phyloP scores from a whole-genome alignment of 1,139 yeast genomes.

The Magnusiomyces ingens region DNA sequence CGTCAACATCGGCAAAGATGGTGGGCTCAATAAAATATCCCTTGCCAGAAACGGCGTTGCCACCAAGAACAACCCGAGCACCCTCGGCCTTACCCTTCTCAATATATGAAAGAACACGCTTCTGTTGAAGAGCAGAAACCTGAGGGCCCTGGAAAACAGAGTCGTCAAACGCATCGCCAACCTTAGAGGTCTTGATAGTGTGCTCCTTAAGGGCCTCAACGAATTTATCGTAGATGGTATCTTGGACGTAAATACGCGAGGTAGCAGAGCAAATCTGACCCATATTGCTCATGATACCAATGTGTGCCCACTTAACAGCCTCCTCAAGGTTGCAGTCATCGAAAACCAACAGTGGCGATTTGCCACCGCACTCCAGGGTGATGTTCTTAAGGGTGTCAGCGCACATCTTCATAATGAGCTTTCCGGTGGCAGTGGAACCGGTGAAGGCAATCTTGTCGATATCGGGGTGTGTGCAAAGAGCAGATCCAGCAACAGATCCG shows the following conservation, averaged over 20 bases:
- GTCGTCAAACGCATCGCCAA: conserved; percentile 36
- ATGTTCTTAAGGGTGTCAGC: conserved; percentile 67
- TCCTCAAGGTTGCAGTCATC: conserved; percentile 61
- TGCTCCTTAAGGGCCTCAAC: conserved; percentile 52
- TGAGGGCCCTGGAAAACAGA: conserved; percentile 70
- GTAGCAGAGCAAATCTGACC: conserved; percentile 89
- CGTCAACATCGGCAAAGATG: conserved; percentile 56
- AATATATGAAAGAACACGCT: conserved; percentile 60
- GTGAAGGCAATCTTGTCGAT: conserved; percentile 78
- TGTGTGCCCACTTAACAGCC: conserved; percentile 52
- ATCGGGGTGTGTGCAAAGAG: conserved; percentile 59
- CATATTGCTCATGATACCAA: conserved; percentile 68
- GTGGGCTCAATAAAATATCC: conserved; percentile 69
- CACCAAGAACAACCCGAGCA: conserved; percentile 57
- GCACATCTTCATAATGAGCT: conserved; percentile 60
- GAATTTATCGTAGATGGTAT: conserved; percentile 61
- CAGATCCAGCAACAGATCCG: conserved; percentile 69
- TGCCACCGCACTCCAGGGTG: conserved; percentile 80
- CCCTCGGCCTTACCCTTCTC: conserved; percentile 66
- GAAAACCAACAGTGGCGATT: conserved; percentile 72
- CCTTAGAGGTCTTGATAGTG: conserved; percentile 46
- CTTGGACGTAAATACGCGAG: conserved; percentile 74
- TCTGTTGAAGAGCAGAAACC: conserved; percentile 60
- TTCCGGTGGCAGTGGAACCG: conserved; percentile 75
- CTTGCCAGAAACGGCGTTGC: conserved; percentile 48